Base-by-base conservation (phyloP, 202 grass and related monocot species). In the Dendrocalamus latiflorus region DNA sequence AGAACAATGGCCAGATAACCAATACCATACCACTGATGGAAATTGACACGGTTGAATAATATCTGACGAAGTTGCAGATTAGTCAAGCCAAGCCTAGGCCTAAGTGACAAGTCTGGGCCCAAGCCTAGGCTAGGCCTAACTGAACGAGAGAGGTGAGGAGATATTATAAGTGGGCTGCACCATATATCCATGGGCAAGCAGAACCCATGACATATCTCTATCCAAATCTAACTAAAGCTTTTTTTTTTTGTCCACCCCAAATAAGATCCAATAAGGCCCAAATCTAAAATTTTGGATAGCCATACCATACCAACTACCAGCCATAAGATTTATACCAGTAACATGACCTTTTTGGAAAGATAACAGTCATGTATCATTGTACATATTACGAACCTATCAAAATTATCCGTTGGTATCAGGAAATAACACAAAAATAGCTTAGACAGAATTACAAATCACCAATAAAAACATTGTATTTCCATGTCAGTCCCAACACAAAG, bases 71-170 rank as follows among this genome's bases (percentile, higher is more conserved):
- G 15, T 9, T 83, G 30, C 6, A 63, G 25, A 16, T 14, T 65
- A 65, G 28, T 20, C 30, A 20, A 30, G 43, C 53, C 67, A 61
- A 36, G 20, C 9, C 67, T 72, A 16, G 68, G 56, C 42, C 44
- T 6, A 38, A 25, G 5, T 36, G 42, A 72, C 45, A 44, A 20
- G 30, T 58, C 18, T 13, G 15, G 48, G 20, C 64, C 60, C 34
- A 82, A 87, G 3, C 18, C 33, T 62, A 24, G 37, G 68, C 76
- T 62, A 18, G 37, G 68, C 76, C 17, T n/a, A 59, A 64, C 55
- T 73, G n/a, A 21, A 33, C 4, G 28, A 39, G 11, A 68, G 36
- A 9, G 20, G 43, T 47, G 54, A 28, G 26, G 4, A 18, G 54
- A 43, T 65, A 26, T 3, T 21, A 34, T 69, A 61, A 68, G 13